phyloP scores from a whole-genome alignment of 805 yeast species.

The Cyberlindnera mycetangii region DNA sequence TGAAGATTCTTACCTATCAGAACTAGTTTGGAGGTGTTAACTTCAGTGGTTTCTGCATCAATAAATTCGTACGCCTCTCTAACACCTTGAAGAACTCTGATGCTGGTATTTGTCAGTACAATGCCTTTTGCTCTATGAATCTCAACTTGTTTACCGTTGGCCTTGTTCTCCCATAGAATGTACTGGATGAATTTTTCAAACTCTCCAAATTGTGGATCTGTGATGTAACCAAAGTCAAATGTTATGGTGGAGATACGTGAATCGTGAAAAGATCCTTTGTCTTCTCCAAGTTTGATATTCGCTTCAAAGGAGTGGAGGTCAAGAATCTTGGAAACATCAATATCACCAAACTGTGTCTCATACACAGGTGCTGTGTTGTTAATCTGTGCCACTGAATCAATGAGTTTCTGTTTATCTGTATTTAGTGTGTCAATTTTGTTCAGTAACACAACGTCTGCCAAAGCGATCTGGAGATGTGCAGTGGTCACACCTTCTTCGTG shows the following conservation, averaged over 20 bases:
- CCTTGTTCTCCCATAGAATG: conserved; percentile 68
- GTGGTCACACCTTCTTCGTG: conserved; percentile 58
- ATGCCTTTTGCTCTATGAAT: conserved; percentile 84
- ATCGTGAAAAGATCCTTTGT: conserved; percentile 41
- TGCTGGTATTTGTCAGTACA: conserved; percentile 39
- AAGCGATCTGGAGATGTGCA: conserved; percentile 85
- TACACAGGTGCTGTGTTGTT: conserved; percentile 68
- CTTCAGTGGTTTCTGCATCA: conserved; percentile 39
- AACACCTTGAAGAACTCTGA: conserved; percentile 70
- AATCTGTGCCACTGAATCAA: conserved; percentile 45
- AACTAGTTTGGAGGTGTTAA: conserved; percentile 55
- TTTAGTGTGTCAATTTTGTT: conserved; percentile 70
- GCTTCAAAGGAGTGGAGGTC: conserved; percentile 78
- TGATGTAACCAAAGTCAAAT: conserved; percentile 39
- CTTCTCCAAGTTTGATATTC: conserved; percentile 26
- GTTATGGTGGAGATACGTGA: conserved; percentile 53
- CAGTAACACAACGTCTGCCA: conserved; percentile 79
- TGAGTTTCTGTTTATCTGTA: conserved; percentile 32
- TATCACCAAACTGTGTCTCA: conserved; percentile 70
- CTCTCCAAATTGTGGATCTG: conserved; percentile 35
- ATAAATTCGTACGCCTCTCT: conserved; percentile 86
- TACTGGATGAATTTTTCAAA: conserved; percentile 66
- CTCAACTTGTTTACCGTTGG: conserved; percentile 48
- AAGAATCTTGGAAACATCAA: conserved; percentile 61
- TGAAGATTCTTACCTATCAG: conserved; percentile 69